Base-by-base conservation (phyloP, 2,329 filamentous ascomycete genomes). In the Verticillium nubilum region DNA sequence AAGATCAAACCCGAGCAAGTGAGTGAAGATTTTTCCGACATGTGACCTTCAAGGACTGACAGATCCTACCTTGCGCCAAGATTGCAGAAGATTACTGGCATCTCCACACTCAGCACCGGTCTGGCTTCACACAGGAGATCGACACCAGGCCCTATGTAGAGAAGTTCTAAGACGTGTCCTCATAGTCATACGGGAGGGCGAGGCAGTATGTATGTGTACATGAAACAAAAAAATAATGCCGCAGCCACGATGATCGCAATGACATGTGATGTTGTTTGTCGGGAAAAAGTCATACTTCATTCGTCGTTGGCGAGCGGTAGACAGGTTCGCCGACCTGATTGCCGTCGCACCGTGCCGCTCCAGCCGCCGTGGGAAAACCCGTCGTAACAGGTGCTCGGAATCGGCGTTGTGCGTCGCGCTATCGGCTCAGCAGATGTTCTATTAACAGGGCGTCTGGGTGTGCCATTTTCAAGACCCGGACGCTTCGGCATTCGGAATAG, bases 81-180 rank as follows among this genome's bases (percentile, higher is more conserved):
- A 96, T 96, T 78, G 92, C 92, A 12, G 91, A 96, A 64, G 84
- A 85, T 12, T 96, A 96, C 69, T 96, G 91, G 91, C 79, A 88
- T 69, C 70, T 96, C 67, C 92, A 96, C 69, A 89, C 86, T 0
- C 92, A 97, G 76, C 89, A 88, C 31, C 82, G 85, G 65, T 91
- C 89, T 5, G 86, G 86, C 2, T 96, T 94, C 68, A 92, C 90
- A 0, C 90, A 91, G 69, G 91, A 96, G 75, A 73, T 96, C 66
- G 92, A 96, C 73, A 76, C 93, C 29, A 80, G 92, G 63, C 91
- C 92, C 1, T 92, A 85, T 72, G 79, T 92, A 57, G 92, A 96
- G 79, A 96, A 93, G 72, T 96, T 90, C 37, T 64, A 60, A 57
- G 1, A 25, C 17, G 12, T 25, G 19, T 17, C 33, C n/a, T 37